A percentile compares a stretch with the other conserved stretches of the same genome.
phyloP scores from a whole-genome alignment of 306 rosid genomes.

The Dicorynia guianensis region DNA sequence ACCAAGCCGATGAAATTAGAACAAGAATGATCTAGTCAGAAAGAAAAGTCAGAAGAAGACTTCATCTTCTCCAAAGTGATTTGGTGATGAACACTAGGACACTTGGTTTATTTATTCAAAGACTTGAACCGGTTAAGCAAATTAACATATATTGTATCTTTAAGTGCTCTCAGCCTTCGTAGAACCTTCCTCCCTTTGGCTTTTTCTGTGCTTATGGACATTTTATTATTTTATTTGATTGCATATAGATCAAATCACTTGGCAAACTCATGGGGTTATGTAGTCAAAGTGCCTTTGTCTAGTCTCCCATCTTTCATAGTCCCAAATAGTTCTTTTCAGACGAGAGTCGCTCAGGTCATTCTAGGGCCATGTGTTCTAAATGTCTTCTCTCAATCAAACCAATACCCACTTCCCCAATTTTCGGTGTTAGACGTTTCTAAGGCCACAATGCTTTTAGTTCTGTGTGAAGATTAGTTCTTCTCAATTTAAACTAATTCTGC shows the following conservation, averaged over 20 bases:
- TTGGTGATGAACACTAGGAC: background rate
- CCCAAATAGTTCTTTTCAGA: background rate
- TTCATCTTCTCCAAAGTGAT: background rate
- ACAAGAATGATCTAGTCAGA: background rate
- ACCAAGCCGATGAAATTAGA: background rate
- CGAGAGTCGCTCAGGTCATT: background rate
- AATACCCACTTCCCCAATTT: background rate
- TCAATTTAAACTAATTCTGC: too few relatives aligned
- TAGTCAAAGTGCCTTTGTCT: background rate
- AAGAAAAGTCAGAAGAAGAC: background rate
- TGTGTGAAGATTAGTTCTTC: too few relatives aligned
- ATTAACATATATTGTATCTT: background rate
- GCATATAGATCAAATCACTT: background rate
- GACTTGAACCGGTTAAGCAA: background rate
- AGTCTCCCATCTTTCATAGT: background rate
- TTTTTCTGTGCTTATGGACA: background rate
- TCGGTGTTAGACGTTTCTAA: background rate
- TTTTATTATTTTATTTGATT: conserved; percentile 1
- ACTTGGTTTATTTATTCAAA: conserved; percentile 1
- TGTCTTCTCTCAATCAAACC: background rate
- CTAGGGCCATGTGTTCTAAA: background rate
- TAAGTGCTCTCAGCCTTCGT: background rate
- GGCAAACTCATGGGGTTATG: background rate
- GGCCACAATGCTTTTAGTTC: too few relatives aligned
- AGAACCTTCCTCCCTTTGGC: background rate